Evolutionary conservation across 768 basidiomycete species (phyloP).

Genomic region (Agaricus sinodeliciosus): DNA sequence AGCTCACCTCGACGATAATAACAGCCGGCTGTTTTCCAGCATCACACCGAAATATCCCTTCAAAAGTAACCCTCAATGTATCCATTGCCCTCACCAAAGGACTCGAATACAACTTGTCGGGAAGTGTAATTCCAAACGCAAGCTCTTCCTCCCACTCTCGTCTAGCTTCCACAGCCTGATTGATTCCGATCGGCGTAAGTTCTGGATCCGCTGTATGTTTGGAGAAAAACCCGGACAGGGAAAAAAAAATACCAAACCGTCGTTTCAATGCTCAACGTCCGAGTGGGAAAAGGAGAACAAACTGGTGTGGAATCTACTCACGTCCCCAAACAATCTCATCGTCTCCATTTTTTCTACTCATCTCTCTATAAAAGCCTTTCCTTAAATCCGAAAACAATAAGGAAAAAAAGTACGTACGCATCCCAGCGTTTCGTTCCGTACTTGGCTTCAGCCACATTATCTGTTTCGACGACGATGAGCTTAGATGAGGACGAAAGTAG

Average conservation of each 20-base stretch:
- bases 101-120: conserved; percentile 52
- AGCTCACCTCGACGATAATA: conserved; percentile 49
- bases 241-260: background rate
- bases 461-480: conserved; percentile 23
- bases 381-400: background rate
- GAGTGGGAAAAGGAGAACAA: background rate
- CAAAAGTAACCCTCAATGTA: conserved; percentile 50
- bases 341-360: conserved; percentile 59
- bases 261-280: background rate
- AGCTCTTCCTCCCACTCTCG: conserved; percentile 45
- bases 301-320: conserved; percentile 26
- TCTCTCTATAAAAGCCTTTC: conserved; percentile 36
- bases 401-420: conserved; percentile 31
- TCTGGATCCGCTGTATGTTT: conserved; percentile 49
- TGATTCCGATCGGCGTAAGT: conserved; percentile 51
- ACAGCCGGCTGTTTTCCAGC: conserved; percentile 22
- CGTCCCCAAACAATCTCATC: conserved; percentile 69
- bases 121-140: conserved; percentile 37
- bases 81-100: conserved; percentile 57
- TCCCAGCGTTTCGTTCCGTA: conserved; percentile 59
- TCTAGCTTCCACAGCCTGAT: conserved; percentile 44
- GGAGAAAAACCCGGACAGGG: no score
- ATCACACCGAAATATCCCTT: conserved; percentile 16
- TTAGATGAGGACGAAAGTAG: background rate
- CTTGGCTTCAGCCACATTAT: conserved; percentile 58